phyloP scores from a whole-genome alignment of 2,329 filamentous ascomycete genomes.

The Cryphonectria parasitica region DNA sequence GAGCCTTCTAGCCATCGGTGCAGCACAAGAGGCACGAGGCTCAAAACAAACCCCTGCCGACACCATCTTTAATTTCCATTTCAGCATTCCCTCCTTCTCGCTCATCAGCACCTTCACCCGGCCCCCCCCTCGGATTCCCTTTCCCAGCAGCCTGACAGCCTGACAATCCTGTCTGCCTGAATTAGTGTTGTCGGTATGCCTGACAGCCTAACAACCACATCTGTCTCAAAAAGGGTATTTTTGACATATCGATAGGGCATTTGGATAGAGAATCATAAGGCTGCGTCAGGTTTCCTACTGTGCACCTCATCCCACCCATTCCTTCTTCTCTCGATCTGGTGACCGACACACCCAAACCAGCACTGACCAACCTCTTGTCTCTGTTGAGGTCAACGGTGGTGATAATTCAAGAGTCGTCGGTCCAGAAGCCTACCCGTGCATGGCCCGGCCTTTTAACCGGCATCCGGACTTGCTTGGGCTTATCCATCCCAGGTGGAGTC shows the following conservation, averaged over 20 bases:
- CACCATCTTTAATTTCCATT: not conserved
- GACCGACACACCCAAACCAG: not conserved
- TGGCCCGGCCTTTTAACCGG: not conserved
- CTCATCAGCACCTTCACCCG: not conserved
- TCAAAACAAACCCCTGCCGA: not conserved
- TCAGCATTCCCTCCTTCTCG: not conserved
- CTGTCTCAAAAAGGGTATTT: too few species aligned
- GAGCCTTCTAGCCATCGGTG: slow-evolving; percentile 12
- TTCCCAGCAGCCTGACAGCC: not conserved
- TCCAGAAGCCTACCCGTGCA: not conserved
- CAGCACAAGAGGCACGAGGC: not conserved
- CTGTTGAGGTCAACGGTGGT: not conserved
- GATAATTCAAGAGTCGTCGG: too few species aligned
- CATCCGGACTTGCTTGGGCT: not conserved
- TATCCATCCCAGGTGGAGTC: not conserved
- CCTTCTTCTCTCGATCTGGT: too few species aligned
- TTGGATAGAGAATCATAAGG: not conserved
- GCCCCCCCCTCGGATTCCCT: not conserved
- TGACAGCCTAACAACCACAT: not conserved
- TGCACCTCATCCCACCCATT: too few species aligned
- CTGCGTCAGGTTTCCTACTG: not conserved
- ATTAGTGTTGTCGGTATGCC: too few species aligned
- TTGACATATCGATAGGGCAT: too few species aligned
- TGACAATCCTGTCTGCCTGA: not conserved
- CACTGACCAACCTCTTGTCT: not conserved